Base-by-base conservation (phyloP, 108 stramenopile species). In the Conticribra guillardii region DNA sequence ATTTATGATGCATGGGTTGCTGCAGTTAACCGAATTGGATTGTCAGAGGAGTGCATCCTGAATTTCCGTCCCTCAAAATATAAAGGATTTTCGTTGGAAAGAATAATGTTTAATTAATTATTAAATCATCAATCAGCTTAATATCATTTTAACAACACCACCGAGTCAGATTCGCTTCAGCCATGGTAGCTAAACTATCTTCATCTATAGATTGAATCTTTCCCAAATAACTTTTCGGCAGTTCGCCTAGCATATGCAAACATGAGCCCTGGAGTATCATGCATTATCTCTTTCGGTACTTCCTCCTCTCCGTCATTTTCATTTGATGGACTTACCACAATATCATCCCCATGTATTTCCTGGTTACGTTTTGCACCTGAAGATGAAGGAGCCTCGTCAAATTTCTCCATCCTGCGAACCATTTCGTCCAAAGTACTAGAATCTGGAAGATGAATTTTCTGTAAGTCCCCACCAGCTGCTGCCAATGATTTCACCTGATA, bases 191-290 rank as follows among this genome's bases (percentile, higher is more conserved):
- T 62, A 8, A 18, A 17, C 54, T 31, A n/a, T 56, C 22, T 44
- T 69, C 48, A 80, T 54, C 37, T 47, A 45, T 80, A 80, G 46
- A 80, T 80, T 29, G 62, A 64, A 48, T 69, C 45, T 15, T 34
- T 30, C 19, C 73, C 73, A 54, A 74, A 80, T 19, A 29, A 54
- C 34, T 64, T 73, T 37, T 80, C 79, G 21, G 79, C 79, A 30
- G 59, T 64, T 55, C 79, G 59, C 48, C 79, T 50, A 29, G 79
- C 79, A 46, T 71, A 80, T 18, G 61, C 70, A 69, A 80, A 80
- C 79, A 80, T 80, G 46, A 80, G 32, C 2, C 63, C 79, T 4
- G 72, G 45, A 16, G 71, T 73, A 58, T 72, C 71, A 31, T 66
- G 49, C 23, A 33, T 57, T 5, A 22, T 50, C n/a, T 51, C 31